Evolutionary conservation across 176 grass and related monocot species (phyloP).

Genomic region (Calamus simplicifolius): DNA sequence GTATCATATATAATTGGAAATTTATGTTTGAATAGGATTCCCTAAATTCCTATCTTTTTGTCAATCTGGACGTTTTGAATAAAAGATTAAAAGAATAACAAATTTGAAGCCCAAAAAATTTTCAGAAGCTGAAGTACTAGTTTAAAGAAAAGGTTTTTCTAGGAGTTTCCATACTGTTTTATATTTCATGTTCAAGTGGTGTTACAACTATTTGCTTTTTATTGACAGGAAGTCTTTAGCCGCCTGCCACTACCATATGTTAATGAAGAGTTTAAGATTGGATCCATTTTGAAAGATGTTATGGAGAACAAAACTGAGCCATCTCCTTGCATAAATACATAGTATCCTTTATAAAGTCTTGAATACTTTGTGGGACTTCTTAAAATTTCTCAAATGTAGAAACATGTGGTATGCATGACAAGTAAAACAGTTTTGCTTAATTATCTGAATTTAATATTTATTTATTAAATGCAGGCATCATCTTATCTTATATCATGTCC

Average conservation of each 20-base stretch:
- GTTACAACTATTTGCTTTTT: neutral
- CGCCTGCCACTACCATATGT: slow-evolving; percentile 87
- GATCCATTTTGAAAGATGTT: slow-evolving; percentile 42
- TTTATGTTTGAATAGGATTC: no score
- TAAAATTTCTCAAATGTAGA: neutral
- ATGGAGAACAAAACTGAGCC: slow-evolving; percentile 49
- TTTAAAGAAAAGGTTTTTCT: no score
- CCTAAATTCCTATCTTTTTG: no score
- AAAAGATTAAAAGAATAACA: no score
- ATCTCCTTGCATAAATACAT: slow-evolving; percentile 45
- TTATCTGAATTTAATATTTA: slow-evolving; percentile 7
- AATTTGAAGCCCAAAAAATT: no score
- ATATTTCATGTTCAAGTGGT: no score
- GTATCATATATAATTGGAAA: no score
- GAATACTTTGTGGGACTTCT: neutral
- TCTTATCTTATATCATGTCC: slow-evolving; percentile 13
- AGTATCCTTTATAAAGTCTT: slow-evolving; percentile 62
- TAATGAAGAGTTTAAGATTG: slow-evolving; percentile 79
- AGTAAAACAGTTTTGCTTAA: neutral
- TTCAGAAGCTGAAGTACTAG: no score
- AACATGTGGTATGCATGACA: no score
- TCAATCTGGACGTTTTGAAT: no score
- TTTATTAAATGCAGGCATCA: neutral
- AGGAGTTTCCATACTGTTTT: no score
- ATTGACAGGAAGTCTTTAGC: slow-evolving; percentile 69